Percentiles rank a stretch among this genome's conserved stretches.
phyloP scores from a whole-genome alignment of 805 yeast genomes.

The Cyberlindnera misumaiensis region DNA sequence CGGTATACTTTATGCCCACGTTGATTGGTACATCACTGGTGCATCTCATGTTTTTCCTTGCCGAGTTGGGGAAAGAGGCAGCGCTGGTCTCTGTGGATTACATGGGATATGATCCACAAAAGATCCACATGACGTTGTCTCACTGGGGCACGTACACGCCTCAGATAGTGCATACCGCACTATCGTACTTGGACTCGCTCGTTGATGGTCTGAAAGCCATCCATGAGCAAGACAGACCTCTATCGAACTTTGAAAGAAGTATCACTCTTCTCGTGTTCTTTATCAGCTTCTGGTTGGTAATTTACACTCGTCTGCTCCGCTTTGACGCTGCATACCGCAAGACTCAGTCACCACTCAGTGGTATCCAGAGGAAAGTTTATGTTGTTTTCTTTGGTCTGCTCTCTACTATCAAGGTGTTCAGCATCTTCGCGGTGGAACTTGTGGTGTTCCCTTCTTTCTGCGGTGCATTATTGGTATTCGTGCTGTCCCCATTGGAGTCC shows the following conservation, averaged over 20 bases:
- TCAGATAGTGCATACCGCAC: too few relatives aligned
- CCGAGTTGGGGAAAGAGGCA: background rate
- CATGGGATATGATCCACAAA: background rate
- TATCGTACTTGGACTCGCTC: background rate
- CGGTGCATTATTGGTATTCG: constrained; percentile 66
- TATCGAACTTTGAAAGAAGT: constrained; percentile 31
- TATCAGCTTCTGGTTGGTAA: constrained; percentile 19
- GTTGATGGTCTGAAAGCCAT: background rate
- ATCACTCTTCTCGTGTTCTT: constrained; percentile 32
- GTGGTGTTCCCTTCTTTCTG: constrained; percentile 83
- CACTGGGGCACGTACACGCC: background rate
- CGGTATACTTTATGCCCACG: constrained; percentile 1
- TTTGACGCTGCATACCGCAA: constrained; percentile 20
- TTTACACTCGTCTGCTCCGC: constrained; percentile 27
- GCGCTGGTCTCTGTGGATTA: background rate
- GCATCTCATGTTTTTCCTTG: background rate
- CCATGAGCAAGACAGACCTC: constrained; percentile 1
- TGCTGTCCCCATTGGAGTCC: constrained; percentile 45
- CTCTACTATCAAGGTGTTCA: constrained; percentile 66
- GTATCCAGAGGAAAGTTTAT: constrained; percentile 45
- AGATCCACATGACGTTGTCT: background rate
- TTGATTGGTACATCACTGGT: constrained; percentile 1
- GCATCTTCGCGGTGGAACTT: constrained; percentile 71
- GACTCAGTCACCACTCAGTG: constrained; percentile 38
- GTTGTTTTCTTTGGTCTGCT: constrained; percentile 45